These are phyloP conservation scores for Chondrus crispus DNA, from an alignment of 23 red algal species.

Conservation along the genomic window DNA sequence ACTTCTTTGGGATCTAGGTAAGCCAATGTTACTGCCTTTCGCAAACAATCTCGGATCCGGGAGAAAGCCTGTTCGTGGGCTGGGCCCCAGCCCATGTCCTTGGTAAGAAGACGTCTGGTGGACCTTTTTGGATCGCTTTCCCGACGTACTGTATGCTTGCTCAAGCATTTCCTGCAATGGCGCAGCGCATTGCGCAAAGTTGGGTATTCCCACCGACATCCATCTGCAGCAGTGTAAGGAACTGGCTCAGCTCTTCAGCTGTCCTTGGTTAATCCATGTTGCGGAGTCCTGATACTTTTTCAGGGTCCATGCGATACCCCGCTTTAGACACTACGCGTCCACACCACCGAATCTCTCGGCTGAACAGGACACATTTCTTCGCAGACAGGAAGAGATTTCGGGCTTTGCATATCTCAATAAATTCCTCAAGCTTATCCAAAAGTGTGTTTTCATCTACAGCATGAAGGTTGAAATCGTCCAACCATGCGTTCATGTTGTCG, in stretches of 20 bases:
- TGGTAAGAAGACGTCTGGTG: neutral
- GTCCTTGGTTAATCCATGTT: neutral
- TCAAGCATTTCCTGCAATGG: neutral
- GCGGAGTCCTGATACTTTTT: neutral
- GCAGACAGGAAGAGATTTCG: neutral
- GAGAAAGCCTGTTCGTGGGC: neutral
- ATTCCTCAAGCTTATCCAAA: neutral
- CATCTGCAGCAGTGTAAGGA: neutral
- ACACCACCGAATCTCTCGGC: neutral
- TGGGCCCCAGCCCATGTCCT: neutral
- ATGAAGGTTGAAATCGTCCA: neutral
- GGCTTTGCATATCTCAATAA: neutral
- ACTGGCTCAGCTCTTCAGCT: neutral
- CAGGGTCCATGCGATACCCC: neutral
- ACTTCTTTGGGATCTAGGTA: neutral
- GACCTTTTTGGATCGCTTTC: neutral
- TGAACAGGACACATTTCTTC: neutral
- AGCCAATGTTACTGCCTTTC: neutral
- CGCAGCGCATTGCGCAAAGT: neutral
- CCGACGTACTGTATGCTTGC: neutral
- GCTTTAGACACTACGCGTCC: neutral
- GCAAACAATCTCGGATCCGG: neutral
- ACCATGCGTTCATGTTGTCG: neutral
- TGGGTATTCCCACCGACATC: neutral
- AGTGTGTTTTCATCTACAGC: neutral